Percentiles rank a stretch among this genome's conserved stretches.
Evolutionary conservation across 2,329 filamentous ascomycete species (phyloP).

Genomic region (Grosmannia huntii): DNA sequence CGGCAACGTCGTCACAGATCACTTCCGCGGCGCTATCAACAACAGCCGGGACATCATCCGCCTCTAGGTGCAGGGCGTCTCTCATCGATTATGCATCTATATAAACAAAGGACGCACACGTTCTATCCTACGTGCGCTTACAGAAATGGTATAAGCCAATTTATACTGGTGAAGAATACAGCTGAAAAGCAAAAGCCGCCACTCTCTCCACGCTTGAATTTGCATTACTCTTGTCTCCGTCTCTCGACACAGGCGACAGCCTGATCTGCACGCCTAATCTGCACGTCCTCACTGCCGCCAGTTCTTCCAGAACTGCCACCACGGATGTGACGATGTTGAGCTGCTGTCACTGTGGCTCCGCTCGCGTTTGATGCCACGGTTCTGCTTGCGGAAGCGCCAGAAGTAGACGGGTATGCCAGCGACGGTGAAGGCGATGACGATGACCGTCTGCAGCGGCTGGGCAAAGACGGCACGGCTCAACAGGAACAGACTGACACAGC

Average conservation of each 20-base stretch:
- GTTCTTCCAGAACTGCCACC: conserved; percentile 51
- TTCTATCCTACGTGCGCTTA: background rate
- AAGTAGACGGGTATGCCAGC: conserved; percentile 81
- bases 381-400: conserved; percentile 53
- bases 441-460: conserved; percentile 77
- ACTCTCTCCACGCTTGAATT: background rate
- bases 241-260: background rate
- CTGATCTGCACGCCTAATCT: too few species aligned
- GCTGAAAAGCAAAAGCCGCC: background rate
- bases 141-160: background rate
- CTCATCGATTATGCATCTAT: conserved; percentile 1
- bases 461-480: conserved; percentile 81
- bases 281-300: conserved; percentile 11
- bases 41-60: conserved; percentile 39
- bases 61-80: conserved; percentile 21
- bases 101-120: background rate
- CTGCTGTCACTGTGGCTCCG: conserved; percentile 16
- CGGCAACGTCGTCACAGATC: conserved; percentile 55
- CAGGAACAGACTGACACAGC: conserved; percentile 90
- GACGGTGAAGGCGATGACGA: conserved; percentile 74
- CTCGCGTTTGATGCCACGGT: conserved; percentile 34
- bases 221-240: background rate
- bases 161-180: background rate
- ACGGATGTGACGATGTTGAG: conserved; percentile 20
- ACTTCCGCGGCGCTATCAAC: conserved; percentile 60